A percentile compares a stretch with the other conserved stretches of the same genome.
Conservation (phyloP, 306 rosid species). For the Malus sieversii region DNA sequence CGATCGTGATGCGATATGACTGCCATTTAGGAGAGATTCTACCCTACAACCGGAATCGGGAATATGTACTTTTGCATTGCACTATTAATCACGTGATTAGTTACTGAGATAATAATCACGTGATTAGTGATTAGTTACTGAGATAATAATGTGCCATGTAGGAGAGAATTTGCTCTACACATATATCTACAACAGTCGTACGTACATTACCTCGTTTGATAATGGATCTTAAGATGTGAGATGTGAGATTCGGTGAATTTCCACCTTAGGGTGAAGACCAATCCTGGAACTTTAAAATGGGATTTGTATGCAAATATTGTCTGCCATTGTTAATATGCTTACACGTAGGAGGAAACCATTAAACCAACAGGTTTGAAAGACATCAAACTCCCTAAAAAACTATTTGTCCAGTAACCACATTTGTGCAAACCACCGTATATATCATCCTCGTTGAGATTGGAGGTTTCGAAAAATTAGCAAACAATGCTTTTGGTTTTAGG, state of each 20-base stretch:
- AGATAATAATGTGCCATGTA: too few relatives aligned
- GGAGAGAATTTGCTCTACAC: neutral
- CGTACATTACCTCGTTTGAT: neutral
- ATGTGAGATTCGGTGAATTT: conserved; percentile 22
- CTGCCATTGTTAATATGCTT: conserved; percentile 35
- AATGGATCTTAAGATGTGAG: conserved; percentile 13
- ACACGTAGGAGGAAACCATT: conserved; percentile 16
- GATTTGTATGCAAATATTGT: conserved; percentile 24
- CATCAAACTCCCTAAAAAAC: conserved; percentile 9
- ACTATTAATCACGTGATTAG: too few relatives aligned
- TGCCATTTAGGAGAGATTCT: neutral
- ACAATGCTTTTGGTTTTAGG: neutral
- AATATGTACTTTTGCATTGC: neutral
- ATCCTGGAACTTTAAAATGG: conserved; percentile 13
- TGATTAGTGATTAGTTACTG: too few relatives aligned
- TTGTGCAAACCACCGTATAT: conserved; percentile 16
- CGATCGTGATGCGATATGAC: too few relatives aligned
- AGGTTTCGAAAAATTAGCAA: neutral
- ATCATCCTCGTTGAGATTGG: conserved; percentile 1
- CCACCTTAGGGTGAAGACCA: conserved; percentile 25
- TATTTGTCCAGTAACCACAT: conserved; percentile 21
- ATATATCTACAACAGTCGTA: too few relatives aligned
- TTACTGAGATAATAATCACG: too few relatives aligned
- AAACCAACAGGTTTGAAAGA: conserved; percentile 11
- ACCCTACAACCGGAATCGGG: neutral